Evolutionary conservation across 352 stramenopile genomes (phyloP), one percentile per base, ranked within the genome.

Genomic region (Pythium monospermum): DNA sequence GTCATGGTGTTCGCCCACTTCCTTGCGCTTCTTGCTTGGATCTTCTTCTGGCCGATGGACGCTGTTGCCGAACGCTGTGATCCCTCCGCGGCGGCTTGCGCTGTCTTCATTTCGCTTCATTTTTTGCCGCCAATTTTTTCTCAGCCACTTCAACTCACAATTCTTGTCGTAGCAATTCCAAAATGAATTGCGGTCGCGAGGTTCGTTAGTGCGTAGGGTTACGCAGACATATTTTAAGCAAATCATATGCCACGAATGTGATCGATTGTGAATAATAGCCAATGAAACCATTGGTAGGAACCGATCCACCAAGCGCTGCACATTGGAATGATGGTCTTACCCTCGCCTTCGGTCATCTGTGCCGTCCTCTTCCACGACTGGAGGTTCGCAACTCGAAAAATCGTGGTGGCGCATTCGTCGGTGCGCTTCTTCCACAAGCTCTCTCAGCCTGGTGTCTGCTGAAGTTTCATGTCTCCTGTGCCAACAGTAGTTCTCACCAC

Each of bases 1-100:
- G 56, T 78, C 84, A 59, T 96, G 85, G 65, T 95, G 85, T 69
- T 94, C 79, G 33, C 83, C 85, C 36, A 92, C 53, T 13, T 68
- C 58, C 64, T 79, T 65, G n/a, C 61, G 65, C 54, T 73, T 71
- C 31, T 47, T 57, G 19, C 13, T 13, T 6, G 28, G 6, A 19
- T 68, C 54, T 12, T 49, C 53, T 5, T 41, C 26, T 15, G 37
- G 16, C 2, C 54, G 53, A 41, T 59, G 57, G 35, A 66, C 45
- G 26, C 47, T 23, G 35, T 68, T 68, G 18, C 59, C 64, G 8
- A 53, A 60, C 28, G 65, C 59, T 32, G 28, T 41, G 41, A 81
- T 66, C 23, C 22, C 41, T 4, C 52, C 50, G 10, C 6, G 25
- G 19, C 54, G 35, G 19, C 28, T 49, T 11, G 18, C 38, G n/a